phyloP scores from a whole-genome alignment of 2,329 filamentous ascomycete species.

The Penicillium sclerotiorum region DNA sequence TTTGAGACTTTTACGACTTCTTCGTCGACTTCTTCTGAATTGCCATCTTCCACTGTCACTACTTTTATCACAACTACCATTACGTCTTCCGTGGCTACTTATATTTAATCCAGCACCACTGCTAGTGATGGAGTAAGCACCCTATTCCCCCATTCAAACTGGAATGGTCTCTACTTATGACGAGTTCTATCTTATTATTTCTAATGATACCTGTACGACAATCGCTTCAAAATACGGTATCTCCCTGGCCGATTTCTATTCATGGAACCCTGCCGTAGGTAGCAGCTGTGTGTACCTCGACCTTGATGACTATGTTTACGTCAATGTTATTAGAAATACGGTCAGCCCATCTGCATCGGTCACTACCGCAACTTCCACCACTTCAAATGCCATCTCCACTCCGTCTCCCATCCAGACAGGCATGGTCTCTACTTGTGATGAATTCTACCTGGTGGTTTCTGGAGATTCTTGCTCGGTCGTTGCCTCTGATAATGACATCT shows the following conservation, averaged over 20 bases:
- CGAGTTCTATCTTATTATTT: constrained; percentile 15
- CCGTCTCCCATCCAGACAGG: constrained; percentile 13
- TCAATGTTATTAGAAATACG: not conserved
- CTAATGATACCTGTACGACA: constrained; percentile 12
- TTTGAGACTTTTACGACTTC: not conserved
- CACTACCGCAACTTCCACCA: constrained; percentile 3
- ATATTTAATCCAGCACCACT: not conserved
- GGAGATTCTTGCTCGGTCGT: constrained; percentile 15
- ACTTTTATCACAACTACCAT: not conserved
- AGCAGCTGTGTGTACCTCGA: constrained; percentile 15
- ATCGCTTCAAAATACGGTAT: constrained; percentile 7
- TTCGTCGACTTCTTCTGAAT: not conserved
- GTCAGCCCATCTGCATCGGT: not conserved
- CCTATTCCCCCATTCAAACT: constrained; percentile 8
- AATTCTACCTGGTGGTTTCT: constrained; percentile 16
- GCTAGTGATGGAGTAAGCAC: not conserved
- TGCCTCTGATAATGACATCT: not conserved
- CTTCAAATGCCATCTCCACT: not conserved
- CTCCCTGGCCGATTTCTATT: constrained; percentile 13
- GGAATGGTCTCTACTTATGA: constrained; percentile 17
- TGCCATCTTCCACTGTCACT: not conserved
- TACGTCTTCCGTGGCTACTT: not conserved
- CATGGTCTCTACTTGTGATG: constrained; percentile 16
- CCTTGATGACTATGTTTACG: constrained; percentile 25
- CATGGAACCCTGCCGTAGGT: constrained; percentile 24